Evolutionary conservation across 805 yeast species (phyloP), one percentile per base, ranked within the genome.

Genomic region (Suhomyces xylopsoci): DNA sequence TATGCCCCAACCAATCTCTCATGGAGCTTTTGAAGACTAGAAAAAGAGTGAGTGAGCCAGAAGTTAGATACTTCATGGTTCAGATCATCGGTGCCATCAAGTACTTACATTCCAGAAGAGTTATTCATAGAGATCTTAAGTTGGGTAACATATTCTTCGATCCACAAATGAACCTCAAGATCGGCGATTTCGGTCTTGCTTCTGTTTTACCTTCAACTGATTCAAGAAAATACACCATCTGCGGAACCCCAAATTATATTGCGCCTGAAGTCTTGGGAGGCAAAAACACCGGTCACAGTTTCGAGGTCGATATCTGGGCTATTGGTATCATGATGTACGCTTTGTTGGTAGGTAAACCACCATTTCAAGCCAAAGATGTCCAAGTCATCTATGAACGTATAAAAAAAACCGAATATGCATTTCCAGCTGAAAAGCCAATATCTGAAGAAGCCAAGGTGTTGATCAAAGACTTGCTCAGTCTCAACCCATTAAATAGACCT

Each of bases 171-270:
- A 90, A 91, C 69, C 80, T 93, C 64, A 94, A 94, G 68, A 88
- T 94, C 56, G 99, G 99, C 58, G 99, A 94, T 70, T 94, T 94
- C 73, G 99, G 99, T 30, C 80, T 94, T 55, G 99, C 99, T n/a
- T 91, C 97, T 0, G 87, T 90, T n/a, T 79, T 94, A 56, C 88
- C 87, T 43, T 76, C 82, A 20, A 62, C 63, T 43, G 80, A 80
- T 53, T 89, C 89, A 48, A 84, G 93, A 58, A 90, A 93, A 64
- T 88, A 86, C 67, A 93, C 99, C 44, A 90, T 94, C 51, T 94
- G 99, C 71, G 99, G 99, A 51, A 94, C 99, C 22, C 99, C 99
- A 55, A 94, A 94, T 72, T 94, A 94, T 68, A 94, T 94, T 66
- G 97, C 99, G 0, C 99, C 99, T 7, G 99, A 94, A 74, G 96